These are phyloP conservation scores for Kodamaea sp. DNA, from an alignment of 1,139 yeast species.

Conservation along the genomic window DNA sequence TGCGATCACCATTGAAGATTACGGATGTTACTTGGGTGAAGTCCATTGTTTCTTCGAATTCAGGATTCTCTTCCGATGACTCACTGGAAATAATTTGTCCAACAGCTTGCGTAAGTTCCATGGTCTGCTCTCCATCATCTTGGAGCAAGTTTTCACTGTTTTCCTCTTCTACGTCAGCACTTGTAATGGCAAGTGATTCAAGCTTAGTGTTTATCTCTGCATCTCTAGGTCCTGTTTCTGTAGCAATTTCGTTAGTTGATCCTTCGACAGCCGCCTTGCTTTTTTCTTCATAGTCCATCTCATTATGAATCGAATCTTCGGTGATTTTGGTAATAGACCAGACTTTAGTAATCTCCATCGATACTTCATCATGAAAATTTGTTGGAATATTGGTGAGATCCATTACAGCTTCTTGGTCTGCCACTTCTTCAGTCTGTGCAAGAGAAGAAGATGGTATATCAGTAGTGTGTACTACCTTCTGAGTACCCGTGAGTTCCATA, in stretches of 20 bases:
- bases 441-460: neutral
- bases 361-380: constrained; percentile 9
- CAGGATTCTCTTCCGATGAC: constrained; percentile 9
- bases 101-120: constrained; percentile 15
- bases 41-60: constrained; percentile 9
- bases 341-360: constrained; percentile 16
- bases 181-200: neutral
- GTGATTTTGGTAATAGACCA: constrained; percentile 5
- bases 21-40: constrained; percentile 11
- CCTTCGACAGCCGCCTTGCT: too few species aligned
- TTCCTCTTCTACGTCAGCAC: too few species aligned
- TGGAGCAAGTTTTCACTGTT: too few species aligned
- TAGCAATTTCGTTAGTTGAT: too few species aligned
- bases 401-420: constrained; percentile 6
- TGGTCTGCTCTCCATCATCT: constrained; percentile 12
- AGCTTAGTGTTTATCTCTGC: constrained; percentile 2
- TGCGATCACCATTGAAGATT: too few species aligned
- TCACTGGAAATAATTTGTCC: constrained; percentile 1
- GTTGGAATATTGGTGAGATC: constrained; percentile 7
- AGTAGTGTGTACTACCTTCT: constrained; percentile 1
- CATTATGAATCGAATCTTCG: constrained; percentile 1
- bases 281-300: neutral
- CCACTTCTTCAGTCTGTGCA: constrained; percentile 1
- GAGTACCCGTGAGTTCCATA: constrained; percentile 25
- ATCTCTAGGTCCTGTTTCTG: too few species aligned